These are phyloP conservation scores for Middelhovenomyces tepae DNA, from an alignment of 805 yeast species.

Conservation along the genomic window DNA sequence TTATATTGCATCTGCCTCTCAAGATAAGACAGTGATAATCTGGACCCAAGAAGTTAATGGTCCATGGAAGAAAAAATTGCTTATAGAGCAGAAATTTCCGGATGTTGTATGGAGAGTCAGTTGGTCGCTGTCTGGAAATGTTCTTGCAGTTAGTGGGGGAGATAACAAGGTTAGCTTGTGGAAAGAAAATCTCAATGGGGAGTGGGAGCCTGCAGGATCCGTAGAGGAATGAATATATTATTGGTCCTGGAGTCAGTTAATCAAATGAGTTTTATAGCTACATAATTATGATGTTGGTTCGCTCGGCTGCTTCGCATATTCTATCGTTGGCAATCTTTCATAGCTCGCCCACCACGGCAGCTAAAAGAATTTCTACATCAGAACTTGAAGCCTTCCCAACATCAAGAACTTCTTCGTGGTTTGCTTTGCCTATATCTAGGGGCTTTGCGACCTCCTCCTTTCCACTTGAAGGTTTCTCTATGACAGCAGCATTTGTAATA, in stretches of 20 bases:
- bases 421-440: conserved; percentile 59
- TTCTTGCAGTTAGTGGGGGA: conserved; percentile 91
- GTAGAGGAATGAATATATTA: conserved; percentile 66
- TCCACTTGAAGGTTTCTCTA: conserved; percentile 35
- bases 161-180: conserved; percentile 93
- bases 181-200: conserved; percentile 89
- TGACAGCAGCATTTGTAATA: conserved; percentile 76
- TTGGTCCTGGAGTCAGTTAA: too few relatives aligned
- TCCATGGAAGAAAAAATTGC: conserved; percentile 71
- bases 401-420: conserved; percentile 85
- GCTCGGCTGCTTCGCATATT: too few relatives aligned
- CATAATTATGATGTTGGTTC: too few relatives aligned
- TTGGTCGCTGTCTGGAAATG: conserved; percentile 95
- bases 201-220: conserved; percentile 97
- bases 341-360: conserved; percentile 19
- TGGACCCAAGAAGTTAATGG: conserved; percentile 78
- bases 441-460: conserved; percentile 13
- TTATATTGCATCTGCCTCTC: conserved; percentile 93
- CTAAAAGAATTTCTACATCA: conserved; percentile 67
- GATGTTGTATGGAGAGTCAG: conserved; percentile 98
- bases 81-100: conserved; percentile 77
- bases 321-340: too few relatives aligned
- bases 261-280: too few relatives aligned
- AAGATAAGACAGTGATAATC: conserved; percentile 86
- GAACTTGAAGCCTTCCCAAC: conserved; percentile 71